Evolutionary conservation across 371 early-diverging fungal genomes (phyloP), one percentile per base, ranked within the genome.

Genomic region (Mortierella sp.): DNA sequence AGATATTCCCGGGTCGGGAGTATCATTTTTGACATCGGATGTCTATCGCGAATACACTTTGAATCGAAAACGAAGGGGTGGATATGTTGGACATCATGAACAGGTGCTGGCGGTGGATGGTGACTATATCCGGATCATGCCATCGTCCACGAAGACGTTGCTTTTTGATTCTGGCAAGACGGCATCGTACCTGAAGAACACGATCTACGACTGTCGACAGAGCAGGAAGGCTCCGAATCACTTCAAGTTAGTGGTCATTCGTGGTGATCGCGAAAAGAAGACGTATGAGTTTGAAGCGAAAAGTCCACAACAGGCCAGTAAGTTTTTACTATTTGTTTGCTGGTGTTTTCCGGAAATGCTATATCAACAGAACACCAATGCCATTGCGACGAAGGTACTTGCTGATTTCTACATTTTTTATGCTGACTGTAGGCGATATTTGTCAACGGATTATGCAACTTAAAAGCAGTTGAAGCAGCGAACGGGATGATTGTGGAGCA

Each of bases 21-120:
- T 72, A 1, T 78, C 70, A 5, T 70, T 64, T 26, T 54, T 70
- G 19, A 66, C 66, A 6, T 73, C 68, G 14, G 62, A 65, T 28
- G 60, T 53, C 19, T 56, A 64, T 53, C 64, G 83, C 72, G 85
- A 87, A 76, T 88, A 86, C 43, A 82, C 89, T 70, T 83, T 97
- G 83, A 86, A 87, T 81, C 73, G 96, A 83, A 78, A 85, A 81
- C 48, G 86, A 84, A 57, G 87, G 84, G 53, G 90, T 86, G 81
- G 92, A 84, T 34, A 91, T 92, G 89, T 91, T 93, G 93, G 95
- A 19, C 86, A 87, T 34, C 89, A 92, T 43, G 93, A 96, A 50
- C 89, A 95, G 49, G 81, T 91, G n/a, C 81, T 98, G 28, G 94
- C 95, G 0, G 93, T 98, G 49, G 97, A 97, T 78, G 97, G 97